Evolutionary conservation across 306 rosid species (phyloP), one percentile per base, ranked within the genome.

Genomic region (Cicer bijugum): DNA sequence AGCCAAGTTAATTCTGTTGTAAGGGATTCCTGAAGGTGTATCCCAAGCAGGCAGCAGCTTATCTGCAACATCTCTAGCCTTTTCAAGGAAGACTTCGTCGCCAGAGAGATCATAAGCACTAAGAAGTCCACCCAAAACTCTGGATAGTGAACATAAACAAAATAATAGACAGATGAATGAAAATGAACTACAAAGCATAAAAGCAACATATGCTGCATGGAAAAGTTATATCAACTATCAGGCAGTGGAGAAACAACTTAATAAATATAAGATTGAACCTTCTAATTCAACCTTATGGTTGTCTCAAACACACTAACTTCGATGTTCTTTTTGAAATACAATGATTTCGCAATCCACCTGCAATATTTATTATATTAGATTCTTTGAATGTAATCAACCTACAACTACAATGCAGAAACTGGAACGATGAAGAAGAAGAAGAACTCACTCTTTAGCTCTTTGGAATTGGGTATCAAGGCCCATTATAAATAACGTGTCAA

Each of bases 231-330:
- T 43, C 81, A 64, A 81, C 52, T 63, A 53, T 76, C 59, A 53
- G 60, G 73, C 16, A 16, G 77, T 33, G 61, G 39, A 60, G 65
- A 83, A 53, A 71, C 7, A 14, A 81, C 52, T 63, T 62, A 74
- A 60, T 12, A 59, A 80, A 77, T 80, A 76, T 63, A 75, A 85
- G 67, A 82, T 71, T 88, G 86, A 85, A 88, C 92, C 89, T 88
- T 85, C 85, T 78, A 88, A 76, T 71, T 83, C 88, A 84, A 88
- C 92, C 92, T 88, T 82, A 88, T 85, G 92, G 85, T 88, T 88
- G 92, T 88, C 89, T 88, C 92, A 51, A 88, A 88, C 70, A 88
- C 92, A 72, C 92, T 88, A 65, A 87, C 87, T 80, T 86, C 88
- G 3, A 71, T 64, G 67, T 84, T 67, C 88, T 84, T 84, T 81